Evolutionary conservation across 257 asterid genomes (phyloP).

Genomic region (Ophiorrhiza pumila): DNA sequence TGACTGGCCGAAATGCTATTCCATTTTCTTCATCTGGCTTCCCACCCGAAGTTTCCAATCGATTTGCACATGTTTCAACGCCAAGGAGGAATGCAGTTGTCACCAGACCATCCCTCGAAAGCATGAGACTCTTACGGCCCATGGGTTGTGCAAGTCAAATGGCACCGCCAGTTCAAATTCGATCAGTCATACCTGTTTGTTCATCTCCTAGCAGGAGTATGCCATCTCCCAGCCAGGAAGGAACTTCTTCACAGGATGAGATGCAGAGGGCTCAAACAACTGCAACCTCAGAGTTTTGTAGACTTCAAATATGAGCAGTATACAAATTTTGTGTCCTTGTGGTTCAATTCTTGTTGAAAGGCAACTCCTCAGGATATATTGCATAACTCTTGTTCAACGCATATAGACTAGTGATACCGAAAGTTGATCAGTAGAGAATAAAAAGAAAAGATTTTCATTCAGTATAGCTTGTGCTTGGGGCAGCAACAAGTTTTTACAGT

Average conservation of each 20-base stretch:
- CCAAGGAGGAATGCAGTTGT: constrained; percentile 8
- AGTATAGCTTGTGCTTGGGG: neutral
- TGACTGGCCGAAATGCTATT: neutral
- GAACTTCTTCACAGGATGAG: constrained; percentile 1
- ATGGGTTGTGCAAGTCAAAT: constrained; percentile 14
- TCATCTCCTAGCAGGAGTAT: constrained; percentile 18
- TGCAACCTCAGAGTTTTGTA: constrained; percentile 20
- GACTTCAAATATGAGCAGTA: constrained; percentile 18
- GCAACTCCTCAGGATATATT: neutral
- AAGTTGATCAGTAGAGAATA: neutral
- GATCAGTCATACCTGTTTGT: constrained; percentile 24
- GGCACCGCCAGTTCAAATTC: constrained; percentile 27
- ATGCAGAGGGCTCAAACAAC: neutral
- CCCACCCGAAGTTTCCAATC: neutral
- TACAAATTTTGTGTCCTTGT: neutral
- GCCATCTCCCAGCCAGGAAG: constrained; percentile 5
- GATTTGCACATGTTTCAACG: neutral
- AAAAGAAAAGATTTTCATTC: neutral
- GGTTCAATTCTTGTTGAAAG: neutral
- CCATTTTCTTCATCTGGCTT: neutral
- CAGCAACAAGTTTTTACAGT: no score
- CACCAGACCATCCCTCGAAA: constrained; percentile 11
- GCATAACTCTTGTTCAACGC: neutral
- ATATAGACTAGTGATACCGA: constrained; percentile 2
- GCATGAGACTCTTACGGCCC: neutral